Base-by-base conservation (phyloP, 305 asterid genomes). In the Solanum hybrid region DNA sequence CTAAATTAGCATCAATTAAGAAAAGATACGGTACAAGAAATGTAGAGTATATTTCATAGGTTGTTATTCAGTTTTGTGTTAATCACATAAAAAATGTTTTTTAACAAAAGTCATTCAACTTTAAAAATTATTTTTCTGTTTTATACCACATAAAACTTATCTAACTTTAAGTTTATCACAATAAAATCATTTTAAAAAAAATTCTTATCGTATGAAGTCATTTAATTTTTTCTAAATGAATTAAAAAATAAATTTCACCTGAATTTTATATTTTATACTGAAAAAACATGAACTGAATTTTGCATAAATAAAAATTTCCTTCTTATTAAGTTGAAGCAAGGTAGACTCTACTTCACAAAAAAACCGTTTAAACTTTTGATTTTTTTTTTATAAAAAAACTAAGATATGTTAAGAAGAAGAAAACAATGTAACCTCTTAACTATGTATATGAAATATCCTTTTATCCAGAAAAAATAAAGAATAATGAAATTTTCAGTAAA, bases 351-450 rank as follows among this genome's bases (percentile, higher is more conserved):
- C n/a, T 51, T 16, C 3, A 51, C 20, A 14, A 16, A 16, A 51
- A 51, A 7, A 18, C n/a, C n/a, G 10, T 51, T 57, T 18, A 57
- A 57, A 57, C n/a, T 18, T 57, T 57, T 57, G 67, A 51, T 16
- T 16, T 3, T 4, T 11, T 57, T 51, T 16, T 0, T 0, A 0
- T 0, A 51, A 42, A 42, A 51, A 16, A 18, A 1, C n/a, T 57
- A 6, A 51, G 4, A 18, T 18, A 51, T 57, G 8, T 57, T 57
- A 57, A 18, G 67, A 18, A 57, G n/a, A 57, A 57, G 67, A 57
- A 51, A 51, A 16, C 8, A 51, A 16, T 51, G n/a, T 51, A 51
- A 16, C 64, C 9, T 5, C 64, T 51, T 14, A 46, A 46, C 22
- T 51, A 51, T 51, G 20, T 16, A 5, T 51, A 16, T 51, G 7